Evolutionary conservation across 192 early-diverging fungal species (phyloP), one percentile per base, ranked within the genome.

Genomic region (Irineochytrium annulatum): DNA sequence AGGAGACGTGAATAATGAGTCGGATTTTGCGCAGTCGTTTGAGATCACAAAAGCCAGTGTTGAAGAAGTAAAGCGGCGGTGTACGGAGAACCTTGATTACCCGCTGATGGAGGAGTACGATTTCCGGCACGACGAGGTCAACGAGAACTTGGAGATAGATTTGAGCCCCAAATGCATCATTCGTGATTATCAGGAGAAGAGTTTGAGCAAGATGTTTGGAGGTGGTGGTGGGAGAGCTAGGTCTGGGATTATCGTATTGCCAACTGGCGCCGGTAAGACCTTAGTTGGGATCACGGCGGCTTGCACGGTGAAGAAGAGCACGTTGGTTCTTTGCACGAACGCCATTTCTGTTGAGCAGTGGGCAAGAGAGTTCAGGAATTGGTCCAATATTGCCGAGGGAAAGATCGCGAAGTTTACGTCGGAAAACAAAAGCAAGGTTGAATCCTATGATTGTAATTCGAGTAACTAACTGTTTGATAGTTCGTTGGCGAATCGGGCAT

Each of bases 121-220:
- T 76, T 99, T 99, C 68, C 79, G 94, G 55, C 94, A 96, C 57
- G 86, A 89, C 73, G 75, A 72, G 13, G 51, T 77, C 34, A 90
- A 86, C 66, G 69, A 85, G 2, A 87, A 87, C 65, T 72, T 91
- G 37, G 82, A 82, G 28, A 90, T 99, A 57, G 92, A 97, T 63
- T 84, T 96, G 30, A 93, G 91, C 63, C 94, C 95, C n/a, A 93
- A 88, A 3, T 96, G 93, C 8, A 87, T 85, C 1, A 95, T 99
- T 72, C 86, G 95, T 29, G 93, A 95, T 14, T 93, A 94, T 75
- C 93, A 92, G 77, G 97, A 99, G 75, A 98, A 97, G 72, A 88
- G 89, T 60, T 74, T 99, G 56, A 91, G 85, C 69, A 99, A 99
- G 65, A 99, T 98, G 97, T 99, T 99, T 90, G 92, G 97, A 28